Evolutionary conservation across 2,329 filamentous ascomycete species (phyloP).

Genomic region (Fusarium duplospermum): DNA sequence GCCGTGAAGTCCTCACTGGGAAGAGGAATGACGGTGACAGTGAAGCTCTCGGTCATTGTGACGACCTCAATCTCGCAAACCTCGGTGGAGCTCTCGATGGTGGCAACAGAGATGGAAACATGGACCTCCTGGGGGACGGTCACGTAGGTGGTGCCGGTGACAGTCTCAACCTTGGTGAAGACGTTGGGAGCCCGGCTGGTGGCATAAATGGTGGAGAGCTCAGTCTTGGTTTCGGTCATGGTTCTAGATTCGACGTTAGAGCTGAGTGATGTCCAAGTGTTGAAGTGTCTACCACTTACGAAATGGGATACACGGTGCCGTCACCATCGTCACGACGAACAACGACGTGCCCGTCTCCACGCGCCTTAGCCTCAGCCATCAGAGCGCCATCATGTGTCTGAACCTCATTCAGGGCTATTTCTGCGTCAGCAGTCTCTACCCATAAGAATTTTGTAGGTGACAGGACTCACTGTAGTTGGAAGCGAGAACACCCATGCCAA

Average conservation of each 20-base stretch:
- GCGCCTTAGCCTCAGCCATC: neutral
- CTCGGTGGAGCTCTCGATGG: constrained; percentile 38
- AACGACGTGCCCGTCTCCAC: neutral
- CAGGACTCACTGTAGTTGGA: constrained; percentile 41
- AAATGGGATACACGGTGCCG: constrained; percentile 48
- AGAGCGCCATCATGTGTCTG: neutral
- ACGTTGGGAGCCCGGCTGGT: constrained; percentile 34
- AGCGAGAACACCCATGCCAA: constrained; percentile 46
- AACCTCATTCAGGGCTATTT: constrained; percentile 8
- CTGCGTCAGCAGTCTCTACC: constrained; percentile 11
- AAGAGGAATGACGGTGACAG: constrained; percentile 43
- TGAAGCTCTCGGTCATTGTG: constrained; percentile 44
- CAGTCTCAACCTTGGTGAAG: constrained; percentile 37
- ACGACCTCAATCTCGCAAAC: constrained; percentile 37
- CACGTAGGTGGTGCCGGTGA: constrained; percentile 45
- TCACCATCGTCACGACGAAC: constrained; percentile 27
- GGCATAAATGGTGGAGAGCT: constrained; percentile 49
- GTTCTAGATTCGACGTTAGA: constrained; percentile 42
- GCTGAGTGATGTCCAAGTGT: neutral
- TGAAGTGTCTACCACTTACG: constrained; percentile 43
- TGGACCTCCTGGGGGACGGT: constrained; percentile 43
- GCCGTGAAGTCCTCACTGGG: constrained; percentile 25
- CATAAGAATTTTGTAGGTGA: neutral
- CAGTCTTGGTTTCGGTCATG: constrained; percentile 50
- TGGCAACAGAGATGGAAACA: constrained; percentile 39